Percentiles rank a stretch among this genome's conserved stretches.
Evolutionary conservation across 2,329 filamentous ascomycete genomes (phyloP).

Genomic region (Aphanocladium album): DNA sequence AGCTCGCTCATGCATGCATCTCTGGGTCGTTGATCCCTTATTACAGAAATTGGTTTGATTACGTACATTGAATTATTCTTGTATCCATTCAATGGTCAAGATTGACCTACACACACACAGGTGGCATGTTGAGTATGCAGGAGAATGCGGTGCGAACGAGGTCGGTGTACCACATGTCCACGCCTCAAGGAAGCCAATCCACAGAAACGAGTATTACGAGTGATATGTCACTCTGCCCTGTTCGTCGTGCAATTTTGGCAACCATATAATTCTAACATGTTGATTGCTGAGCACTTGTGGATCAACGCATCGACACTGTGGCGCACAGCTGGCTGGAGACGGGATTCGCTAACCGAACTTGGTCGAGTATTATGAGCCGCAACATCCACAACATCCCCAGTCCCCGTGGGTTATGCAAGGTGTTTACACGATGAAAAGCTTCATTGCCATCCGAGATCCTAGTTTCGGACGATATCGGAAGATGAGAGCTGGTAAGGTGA

Average conservation of each 20-base stretch:
- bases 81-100: neutral
- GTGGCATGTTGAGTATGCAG: neutral
- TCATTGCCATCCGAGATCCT: neutral
- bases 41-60: neutral
- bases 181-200: too few relatives aligned
- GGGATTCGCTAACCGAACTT: neutral
- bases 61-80: neutral
- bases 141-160: neutral
- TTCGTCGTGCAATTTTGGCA: too few relatives aligned
- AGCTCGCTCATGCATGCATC: neutral
- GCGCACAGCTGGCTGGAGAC: neutral
- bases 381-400: neutral
- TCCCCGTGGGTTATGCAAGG: neutral
- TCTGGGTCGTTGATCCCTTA: neutral
- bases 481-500: neutral
- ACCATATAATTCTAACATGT: neutral
- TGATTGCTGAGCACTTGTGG: neutral
- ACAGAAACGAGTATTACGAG: too few relatives aligned
- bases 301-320: neutral
- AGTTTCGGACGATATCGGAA: slow-evolving; percentile 3
- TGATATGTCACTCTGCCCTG: too few relatives aligned
- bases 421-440: neutral
- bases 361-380: neutral
- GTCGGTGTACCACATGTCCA: too few relatives aligned
- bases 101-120: neutral